phyloP scores from a whole-genome alignment of 2,329 filamentous ascomycete genomes.

The Ascochyta viciae-villosae region DNA sequence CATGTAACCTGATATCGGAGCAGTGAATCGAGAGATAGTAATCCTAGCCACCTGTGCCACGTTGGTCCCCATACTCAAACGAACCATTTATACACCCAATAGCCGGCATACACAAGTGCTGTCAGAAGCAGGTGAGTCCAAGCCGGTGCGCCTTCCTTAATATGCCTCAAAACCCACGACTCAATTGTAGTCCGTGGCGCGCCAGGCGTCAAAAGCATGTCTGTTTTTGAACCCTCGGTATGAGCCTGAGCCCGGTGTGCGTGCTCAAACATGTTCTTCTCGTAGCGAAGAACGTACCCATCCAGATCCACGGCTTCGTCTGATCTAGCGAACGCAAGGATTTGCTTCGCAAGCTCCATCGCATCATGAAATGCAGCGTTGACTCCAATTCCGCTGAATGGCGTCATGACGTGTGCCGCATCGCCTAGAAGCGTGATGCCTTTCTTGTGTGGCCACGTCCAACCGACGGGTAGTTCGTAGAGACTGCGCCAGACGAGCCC shows the following conservation, averaged over 20 bases:
- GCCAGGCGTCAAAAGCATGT: constrained; percentile 58
- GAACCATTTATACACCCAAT: constrained; percentile 29
- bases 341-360: constrained; percentile 44
- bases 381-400: constrained; percentile 49
- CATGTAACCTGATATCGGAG: no score
- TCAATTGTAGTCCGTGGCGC: constrained; percentile 56
- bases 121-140: constrained; percentile 28
- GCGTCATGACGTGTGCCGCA: constrained; percentile 52
- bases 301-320: constrained; percentile 29
- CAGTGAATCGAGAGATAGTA: no score
- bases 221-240: constrained; percentile 55
- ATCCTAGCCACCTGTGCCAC: no score
- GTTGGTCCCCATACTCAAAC: constrained; percentile 1
- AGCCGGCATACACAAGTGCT: constrained; percentile 23
- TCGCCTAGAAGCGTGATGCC: constrained; percentile 53
- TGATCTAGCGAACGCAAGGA: constrained; percentile 32
- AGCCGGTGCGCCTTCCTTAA: constrained; percentile 18
- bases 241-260: constrained; percentile 43
- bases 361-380: constrained; percentile 49
- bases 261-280: constrained; percentile 48
- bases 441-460: constrained; percentile 44
- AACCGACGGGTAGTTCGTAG: constrained; percentile 51
- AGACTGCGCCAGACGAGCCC: constrained; percentile 35
- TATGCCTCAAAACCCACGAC: constrained; percentile 32
- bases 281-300: constrained; percentile 38